Conservation (phyloP, 768 basidiomycete species). For the Guyanaporus albipodus region DNA sequence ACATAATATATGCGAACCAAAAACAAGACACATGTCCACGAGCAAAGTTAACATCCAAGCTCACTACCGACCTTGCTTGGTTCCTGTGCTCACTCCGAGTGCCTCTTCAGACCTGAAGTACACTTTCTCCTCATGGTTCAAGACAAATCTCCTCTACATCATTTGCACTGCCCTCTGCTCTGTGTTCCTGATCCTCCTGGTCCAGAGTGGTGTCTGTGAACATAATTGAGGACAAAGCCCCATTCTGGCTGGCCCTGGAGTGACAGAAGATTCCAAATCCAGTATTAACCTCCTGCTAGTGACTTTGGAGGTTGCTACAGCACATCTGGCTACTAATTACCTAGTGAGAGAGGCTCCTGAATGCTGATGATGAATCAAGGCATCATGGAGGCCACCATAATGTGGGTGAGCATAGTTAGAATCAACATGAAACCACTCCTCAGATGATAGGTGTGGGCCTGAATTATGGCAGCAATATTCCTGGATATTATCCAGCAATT, state of each 20-base stretch:
- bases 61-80: too few species aligned
- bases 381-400: background rate
- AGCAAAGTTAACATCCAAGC: too few species aligned
- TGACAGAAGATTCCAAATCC: background rate
- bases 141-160: background rate
- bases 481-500: background rate
- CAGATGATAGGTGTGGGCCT: background rate
- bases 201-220: too few species aligned
- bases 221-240: background rate
- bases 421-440: background rate
- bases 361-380: background rate
- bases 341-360: background rate
- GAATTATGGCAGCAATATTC: background rate
- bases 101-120: too few species aligned
- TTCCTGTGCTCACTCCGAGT: too few species aligned
- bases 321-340: too few species aligned
- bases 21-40: too few species aligned
- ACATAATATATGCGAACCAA: too few species aligned
- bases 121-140: too few species aligned
- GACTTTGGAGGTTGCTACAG: too few species aligned
- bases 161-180: background rate
- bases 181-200: background rate
- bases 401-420: background rate
- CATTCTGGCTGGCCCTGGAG: background rate
- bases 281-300: background rate